Conservation (phyloP, 1,139 yeast species). For the Saccharomyces hybrid region DNA sequence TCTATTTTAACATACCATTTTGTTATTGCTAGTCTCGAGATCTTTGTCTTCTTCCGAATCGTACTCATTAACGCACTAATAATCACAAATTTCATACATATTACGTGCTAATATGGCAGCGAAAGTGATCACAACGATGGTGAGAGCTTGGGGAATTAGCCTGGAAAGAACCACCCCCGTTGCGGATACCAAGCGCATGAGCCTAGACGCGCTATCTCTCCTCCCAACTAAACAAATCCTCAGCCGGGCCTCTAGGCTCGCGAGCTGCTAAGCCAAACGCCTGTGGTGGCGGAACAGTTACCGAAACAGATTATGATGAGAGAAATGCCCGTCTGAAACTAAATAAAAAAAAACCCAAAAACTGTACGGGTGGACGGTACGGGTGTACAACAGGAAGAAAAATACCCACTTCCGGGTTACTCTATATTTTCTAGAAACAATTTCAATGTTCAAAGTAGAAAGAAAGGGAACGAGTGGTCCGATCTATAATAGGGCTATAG, state of each 20-base stretch:
- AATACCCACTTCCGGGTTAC: background rate
- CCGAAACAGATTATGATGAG: background rate
- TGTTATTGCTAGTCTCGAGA: slow-evolving; percentile 25
- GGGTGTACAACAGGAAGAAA: background rate
- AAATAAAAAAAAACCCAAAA: background rate
- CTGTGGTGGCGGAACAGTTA: background rate
- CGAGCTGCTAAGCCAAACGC: background rate
- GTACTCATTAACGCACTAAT: background rate
- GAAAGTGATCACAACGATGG: background rate
- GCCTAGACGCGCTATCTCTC: background rate
- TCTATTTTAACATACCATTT: slow-evolving; percentile 26
- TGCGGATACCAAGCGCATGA: background rate
- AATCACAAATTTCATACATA: background rate
- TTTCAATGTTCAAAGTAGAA: background rate
- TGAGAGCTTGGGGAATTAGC: background rate
- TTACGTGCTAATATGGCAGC: background rate
- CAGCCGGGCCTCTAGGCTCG: background rate
- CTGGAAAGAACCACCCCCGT: background rate
- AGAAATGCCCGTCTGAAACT: too few relatives aligned
- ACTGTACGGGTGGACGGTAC: background rate
- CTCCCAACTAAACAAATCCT: background rate
- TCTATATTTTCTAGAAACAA: background rate
- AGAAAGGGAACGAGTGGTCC: background rate
- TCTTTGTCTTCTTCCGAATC: slow-evolving; percentile 5
- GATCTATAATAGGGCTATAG: background rate